phyloP scores from a whole-genome alignment of 2,329 filamentous ascomycete genomes.

The Talaromyces marneffei region DNA sequence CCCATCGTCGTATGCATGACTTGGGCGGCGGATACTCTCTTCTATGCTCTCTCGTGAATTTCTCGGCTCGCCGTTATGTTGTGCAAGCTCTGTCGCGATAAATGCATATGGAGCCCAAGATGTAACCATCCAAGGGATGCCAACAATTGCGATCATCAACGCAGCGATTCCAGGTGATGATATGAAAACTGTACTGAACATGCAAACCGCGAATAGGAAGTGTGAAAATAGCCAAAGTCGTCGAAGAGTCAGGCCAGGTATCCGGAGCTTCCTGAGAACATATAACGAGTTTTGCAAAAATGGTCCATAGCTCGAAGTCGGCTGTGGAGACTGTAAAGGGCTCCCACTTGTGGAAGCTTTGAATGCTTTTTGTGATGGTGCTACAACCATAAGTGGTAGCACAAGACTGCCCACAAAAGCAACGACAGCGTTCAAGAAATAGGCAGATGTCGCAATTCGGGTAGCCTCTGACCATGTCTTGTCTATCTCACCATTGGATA shows the following conservation, averaged over 20 bases:
- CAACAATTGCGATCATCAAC: slow-evolving; percentile 70
- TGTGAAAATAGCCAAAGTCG: slow-evolving; percentile 81
- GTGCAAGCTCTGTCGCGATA: slow-evolving; percentile 85
- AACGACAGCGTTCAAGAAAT: slow-evolving; percentile 80
- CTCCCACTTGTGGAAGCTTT: neutral
- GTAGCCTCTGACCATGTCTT: slow-evolving; percentile 77
- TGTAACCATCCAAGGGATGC: slow-evolving; percentile 86
- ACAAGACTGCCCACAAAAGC: slow-evolving; percentile 76
- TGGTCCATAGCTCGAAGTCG: neutral
- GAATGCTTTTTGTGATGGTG: slow-evolving; percentile 60
- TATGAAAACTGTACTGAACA: slow-evolving; percentile 79
- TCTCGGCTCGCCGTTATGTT: slow-evolving; percentile 58
- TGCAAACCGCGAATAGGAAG: slow-evolving; percentile 71
- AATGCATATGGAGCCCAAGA: slow-evolving; percentile 94
- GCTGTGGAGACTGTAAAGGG: neutral
- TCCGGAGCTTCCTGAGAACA: slow-evolving; percentile 51
- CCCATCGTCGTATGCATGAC: neutral
- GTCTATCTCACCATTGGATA: slow-evolving; percentile 72
- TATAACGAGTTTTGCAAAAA: neutral
- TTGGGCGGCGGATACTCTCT: neutral
- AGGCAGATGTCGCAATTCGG: slow-evolving; percentile 77
- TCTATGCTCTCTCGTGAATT: neutral
- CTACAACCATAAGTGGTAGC: slow-evolving; percentile 71
- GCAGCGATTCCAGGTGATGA: slow-evolving; percentile 65
- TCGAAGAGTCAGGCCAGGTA: slow-evolving; percentile 79